Evolutionary conservation across 139 green algal genomes (phyloP), one percentile per base, ranked within the genome.

Genomic region (Asterochloris erici): DNA sequence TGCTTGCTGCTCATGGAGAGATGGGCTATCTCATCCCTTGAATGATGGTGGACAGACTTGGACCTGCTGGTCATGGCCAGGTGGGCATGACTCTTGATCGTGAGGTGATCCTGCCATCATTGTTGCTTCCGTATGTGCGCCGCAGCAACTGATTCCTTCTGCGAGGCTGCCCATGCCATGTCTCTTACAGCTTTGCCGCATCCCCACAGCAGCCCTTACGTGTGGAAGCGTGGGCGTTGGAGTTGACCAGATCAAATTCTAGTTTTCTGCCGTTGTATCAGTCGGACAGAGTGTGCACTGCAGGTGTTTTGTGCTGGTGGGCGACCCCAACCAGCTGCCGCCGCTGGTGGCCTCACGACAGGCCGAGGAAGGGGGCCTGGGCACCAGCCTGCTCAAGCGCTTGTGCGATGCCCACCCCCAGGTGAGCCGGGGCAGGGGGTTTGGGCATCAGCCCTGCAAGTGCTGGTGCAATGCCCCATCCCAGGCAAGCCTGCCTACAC

Each of bases 321-420:
- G 96, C 12, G 96, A 98, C 86, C 92, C 93, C 83, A 84, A 95
- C 83, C 93, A 97, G 88, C 90, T 97, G 54, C 93, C 93, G 19
- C 93, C 93, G 10, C 84, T 97, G 68, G 91, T 91, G 14, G n/a
- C 81, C 14, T 93, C 79, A 81, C 73, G 77, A 27, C 64, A 82
- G 29, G 96, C 96, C 10, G 74, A 83, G 60, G 84, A 86, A 26
- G 84, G 84, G 4, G 95, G 96, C 0, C 81, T 98, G 71, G 90
- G 84, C 0, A 86, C 87, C 28, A 94, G 86, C 74, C 91, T 99
- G 29, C 98, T 99, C 87, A 76, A 86, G 26, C 83, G 82, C 14
- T 88, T 99, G 74, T 92, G 84, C 12, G 89, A 96, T 29, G 92
- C 94, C 14, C 93, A 98, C 75, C 94, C 96, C 10, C 81, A 94